phyloP scores from a whole-genome alignment of 345 rosid genomes.

The Reutealis trisperma region DNA sequence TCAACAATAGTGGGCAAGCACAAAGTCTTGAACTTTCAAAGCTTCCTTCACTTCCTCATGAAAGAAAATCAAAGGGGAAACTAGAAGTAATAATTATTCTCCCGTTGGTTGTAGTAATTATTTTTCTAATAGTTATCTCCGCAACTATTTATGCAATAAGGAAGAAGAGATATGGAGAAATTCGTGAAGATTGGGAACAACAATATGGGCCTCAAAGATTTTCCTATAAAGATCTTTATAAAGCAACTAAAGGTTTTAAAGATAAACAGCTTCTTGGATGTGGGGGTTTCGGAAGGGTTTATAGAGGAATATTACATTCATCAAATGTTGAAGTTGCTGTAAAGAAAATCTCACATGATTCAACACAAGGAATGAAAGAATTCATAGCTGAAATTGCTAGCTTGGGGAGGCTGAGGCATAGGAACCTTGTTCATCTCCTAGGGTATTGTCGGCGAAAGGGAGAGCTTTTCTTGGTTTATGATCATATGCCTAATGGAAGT shows the following conservation, averaged over 20 bases:
- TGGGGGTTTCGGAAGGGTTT: constrained; percentile 27
- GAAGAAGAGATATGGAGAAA: constrained; percentile 14
- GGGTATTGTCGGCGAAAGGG: constrained; percentile 22
- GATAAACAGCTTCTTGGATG: constrained; percentile 17
- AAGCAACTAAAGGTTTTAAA: constrained; percentile 20
- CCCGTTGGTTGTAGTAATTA: not conserved
- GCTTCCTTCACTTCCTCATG: constrained; percentile 20
- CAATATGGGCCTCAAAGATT: constrained; percentile 27
- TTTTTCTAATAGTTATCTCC: not conserved
- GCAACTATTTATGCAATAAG: not conserved
- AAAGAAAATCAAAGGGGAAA: not conserved
- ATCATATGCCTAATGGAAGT: constrained; percentile 31
- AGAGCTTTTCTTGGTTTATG: constrained; percentile 24
- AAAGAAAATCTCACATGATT: constrained; percentile 17
- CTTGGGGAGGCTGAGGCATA: constrained; percentile 24
- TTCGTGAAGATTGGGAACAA: constrained; percentile 21
- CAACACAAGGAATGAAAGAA: constrained; percentile 22
- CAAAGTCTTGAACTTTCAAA: constrained; percentile 10
- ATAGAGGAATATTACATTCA: constrained; percentile 16
- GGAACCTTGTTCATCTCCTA: constrained; percentile 22
- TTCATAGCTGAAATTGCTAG: constrained; percentile 23
- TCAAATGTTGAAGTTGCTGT: constrained; percentile 18
- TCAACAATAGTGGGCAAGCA: constrained; percentile 14
- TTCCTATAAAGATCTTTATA: constrained; percentile 13
- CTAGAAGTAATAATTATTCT: not conserved